Conservation (phyloP, 345 rosid species). For the Gossypium arboreum region DNA sequence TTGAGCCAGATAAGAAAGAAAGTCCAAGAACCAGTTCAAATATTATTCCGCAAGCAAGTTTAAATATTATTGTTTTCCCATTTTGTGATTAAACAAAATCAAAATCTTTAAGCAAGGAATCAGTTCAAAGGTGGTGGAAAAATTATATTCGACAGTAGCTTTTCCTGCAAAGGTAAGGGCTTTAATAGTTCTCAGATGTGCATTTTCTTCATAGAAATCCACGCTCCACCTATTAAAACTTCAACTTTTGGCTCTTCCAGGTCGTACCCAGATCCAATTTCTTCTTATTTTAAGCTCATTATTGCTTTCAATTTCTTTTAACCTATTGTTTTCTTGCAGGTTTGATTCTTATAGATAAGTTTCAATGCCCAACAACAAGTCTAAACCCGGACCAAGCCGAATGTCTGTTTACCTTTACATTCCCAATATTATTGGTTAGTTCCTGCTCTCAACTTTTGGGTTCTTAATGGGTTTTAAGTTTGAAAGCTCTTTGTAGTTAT, state of each 20-base stretch:
- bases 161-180: neutral
- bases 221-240: neutral
- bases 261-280: constrained; percentile 1
- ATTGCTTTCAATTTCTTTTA: neutral
- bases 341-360: constrained; percentile 5
- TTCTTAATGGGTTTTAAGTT: neutral
- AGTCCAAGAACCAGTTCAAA: neutral
- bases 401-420: constrained; percentile 73
- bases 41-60: neutral
- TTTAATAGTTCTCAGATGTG: neutral
- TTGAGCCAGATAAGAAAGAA: neutral
- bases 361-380: constrained; percentile 63
- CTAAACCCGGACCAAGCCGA: constrained; percentile 46
- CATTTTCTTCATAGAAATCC: neutral
- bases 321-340: neutral
- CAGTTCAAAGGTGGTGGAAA: neutral
- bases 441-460: constrained; percentile 3
- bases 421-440: constrained; percentile 86
- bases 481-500: neutral
- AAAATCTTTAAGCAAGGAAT: constrained; percentile 5
- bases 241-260: neutral
- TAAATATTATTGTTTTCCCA: neutral
- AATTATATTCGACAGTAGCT: neutral
- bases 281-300: neutral
- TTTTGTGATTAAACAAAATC: neutral